Conservation (phyloP, 2,329 filamentous ascomycete genomes). For the Colletotrichum gloeosporioides region DNA sequence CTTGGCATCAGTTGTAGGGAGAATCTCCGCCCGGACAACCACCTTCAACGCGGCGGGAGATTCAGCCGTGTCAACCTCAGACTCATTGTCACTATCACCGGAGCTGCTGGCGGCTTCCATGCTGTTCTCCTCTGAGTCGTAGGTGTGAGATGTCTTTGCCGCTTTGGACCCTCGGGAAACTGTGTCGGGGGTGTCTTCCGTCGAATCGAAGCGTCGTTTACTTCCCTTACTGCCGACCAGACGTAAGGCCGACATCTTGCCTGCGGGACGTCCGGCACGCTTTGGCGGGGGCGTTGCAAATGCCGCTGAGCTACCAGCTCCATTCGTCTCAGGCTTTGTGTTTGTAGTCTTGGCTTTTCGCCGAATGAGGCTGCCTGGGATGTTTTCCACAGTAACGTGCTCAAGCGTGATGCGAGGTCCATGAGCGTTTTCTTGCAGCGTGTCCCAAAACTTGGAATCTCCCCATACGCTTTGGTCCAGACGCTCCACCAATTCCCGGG, state of each 20-base stretch:
- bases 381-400: neutral
- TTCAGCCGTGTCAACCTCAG: slow-evolving; percentile 2
- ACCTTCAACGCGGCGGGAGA: slow-evolving; percentile 40
- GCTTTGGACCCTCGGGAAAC: slow-evolving; percentile 38
- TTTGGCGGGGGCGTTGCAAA: slow-evolving; percentile 5
- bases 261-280: slow-evolving; percentile 37
- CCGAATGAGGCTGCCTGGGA: neutral
- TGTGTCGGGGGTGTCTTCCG: slow-evolving; percentile 41
- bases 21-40: slow-evolving; percentile 53
- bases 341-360: neutral
- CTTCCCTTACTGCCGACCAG: slow-evolving; percentile 36
- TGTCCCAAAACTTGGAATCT: slow-evolving; percentile 32
- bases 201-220: slow-evolving; percentile 49
- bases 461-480: slow-evolving; percentile 30
- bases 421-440: slow-evolving; percentile 27
- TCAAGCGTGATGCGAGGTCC: neutral
- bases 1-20: slow-evolving; percentile 53
- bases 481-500: slow-evolving; percentile 32
- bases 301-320: neutral
- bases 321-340: neutral
- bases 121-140: slow-evolving; percentile 34
- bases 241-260: slow-evolving; percentile 51
- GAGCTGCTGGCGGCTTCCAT: slow-evolving; percentile 33
- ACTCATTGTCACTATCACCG: slow-evolving; percentile 28
- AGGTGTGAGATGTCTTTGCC: slow-evolving; percentile 37